Conservation (phyloP, 495 filamentous ascomycete species). For the Schizothecium vesticola region DNA sequence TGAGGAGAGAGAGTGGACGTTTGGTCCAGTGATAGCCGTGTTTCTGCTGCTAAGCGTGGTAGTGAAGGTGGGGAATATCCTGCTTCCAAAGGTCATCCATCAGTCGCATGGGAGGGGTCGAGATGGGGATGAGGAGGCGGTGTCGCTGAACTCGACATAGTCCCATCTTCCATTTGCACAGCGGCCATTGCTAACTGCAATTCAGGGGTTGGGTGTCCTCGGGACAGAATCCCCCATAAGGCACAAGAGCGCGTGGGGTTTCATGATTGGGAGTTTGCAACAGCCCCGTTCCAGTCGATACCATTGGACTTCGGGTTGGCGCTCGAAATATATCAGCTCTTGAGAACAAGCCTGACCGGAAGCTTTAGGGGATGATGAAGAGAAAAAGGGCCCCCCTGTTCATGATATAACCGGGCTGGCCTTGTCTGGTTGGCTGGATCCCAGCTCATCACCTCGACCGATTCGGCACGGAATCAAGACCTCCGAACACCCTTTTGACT, state of each 20-base stretch:
- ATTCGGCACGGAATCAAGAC: not conserved
- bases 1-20: not conserved
- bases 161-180: not conserved
- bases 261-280: not conserved
- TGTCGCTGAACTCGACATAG: not conserved
- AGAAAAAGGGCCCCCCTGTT: not conserved
- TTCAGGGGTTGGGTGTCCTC: not conserved
- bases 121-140: not conserved
- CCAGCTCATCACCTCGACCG: not conserved
- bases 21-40: not conserved
- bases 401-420: not conserved
- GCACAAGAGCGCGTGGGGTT: not conserved
- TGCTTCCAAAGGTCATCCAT: not conserved
- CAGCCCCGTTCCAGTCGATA: not conserved
- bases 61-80: not conserved
- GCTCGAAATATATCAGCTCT: not conserved
- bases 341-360: not conserved
- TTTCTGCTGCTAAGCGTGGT: not conserved
- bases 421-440: not conserved
- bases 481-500: not conserved
- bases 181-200: not conserved
- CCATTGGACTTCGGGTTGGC: too few relatives aligned
- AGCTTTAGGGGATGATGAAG: not conserved
- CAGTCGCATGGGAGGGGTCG: not conserved
- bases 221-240: too few relatives aligned